Evolutionary conservation across 345 rosid species (phyloP).

Genomic region (Salix purpurea): DNA sequence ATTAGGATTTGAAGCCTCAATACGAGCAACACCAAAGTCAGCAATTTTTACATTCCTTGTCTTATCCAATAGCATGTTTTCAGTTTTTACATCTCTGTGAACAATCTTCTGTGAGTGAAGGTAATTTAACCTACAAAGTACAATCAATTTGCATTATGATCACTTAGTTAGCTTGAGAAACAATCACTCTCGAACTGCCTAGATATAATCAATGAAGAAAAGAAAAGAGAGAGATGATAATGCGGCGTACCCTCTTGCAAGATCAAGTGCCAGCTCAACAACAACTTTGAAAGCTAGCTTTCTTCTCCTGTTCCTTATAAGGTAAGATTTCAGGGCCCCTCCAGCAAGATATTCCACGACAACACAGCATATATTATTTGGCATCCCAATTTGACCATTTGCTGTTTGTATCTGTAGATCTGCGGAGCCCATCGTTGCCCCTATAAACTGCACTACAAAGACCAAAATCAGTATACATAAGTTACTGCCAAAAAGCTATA

Average conservation of each 20-base stretch:
- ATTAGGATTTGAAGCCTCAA: conserved; percentile 97
- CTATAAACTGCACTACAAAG: conserved; percentile 61
- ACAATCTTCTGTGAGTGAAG: conserved; percentile 95
- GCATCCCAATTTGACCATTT: conserved; percentile 76
- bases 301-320: conserved; percentile 85
- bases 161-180: background rate
- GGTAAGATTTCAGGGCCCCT: conserved; percentile 78
- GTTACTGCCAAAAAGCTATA: background rate
- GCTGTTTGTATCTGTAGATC: conserved; percentile 75
- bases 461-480: conserved; percentile 9
- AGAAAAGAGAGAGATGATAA: conserved; percentile 4
- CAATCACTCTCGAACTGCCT: background rate
- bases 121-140: conserved; percentile 73
- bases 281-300: conserved; percentile 92
- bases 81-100: conserved; percentile 98
- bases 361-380: conserved; percentile 86
- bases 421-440: conserved; percentile 94
- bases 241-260: conserved; percentile 80
- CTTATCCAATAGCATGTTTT: conserved; percentile 95
- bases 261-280: conserved; percentile 88
- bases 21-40: conserved; percentile 98
- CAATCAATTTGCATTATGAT: background rate
- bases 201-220: background rate
- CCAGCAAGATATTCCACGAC: conserved; percentile 97
- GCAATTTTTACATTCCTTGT: conserved; percentile 80